A percentile compares a stretch with the other conserved stretches of the same genome.
phyloP scores from a whole-genome alignment of 1,284 basidiomycete species.

The Coriolopsis trogii region DNA sequence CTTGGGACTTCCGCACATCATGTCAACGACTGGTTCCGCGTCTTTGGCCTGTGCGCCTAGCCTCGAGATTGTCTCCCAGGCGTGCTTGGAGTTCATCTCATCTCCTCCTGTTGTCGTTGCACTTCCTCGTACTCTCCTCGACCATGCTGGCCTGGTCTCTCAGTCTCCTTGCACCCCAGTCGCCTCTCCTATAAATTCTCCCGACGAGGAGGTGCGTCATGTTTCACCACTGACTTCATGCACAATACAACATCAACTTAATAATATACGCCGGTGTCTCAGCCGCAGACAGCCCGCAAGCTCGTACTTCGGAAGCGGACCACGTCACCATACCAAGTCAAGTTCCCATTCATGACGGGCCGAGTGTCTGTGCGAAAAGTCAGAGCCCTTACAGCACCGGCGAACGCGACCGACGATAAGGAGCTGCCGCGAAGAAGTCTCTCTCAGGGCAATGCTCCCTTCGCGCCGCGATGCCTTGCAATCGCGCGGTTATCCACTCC shows the following conservation, averaged over 20 bases:
- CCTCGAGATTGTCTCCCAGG: background rate
- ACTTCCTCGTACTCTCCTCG: background rate
- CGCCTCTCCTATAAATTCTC: background rate
- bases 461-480: too few species aligned
- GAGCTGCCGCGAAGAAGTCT: background rate
- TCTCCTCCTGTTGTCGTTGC: background rate
- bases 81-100: background rate
- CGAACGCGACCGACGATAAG: background rate
- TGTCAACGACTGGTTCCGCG: too few species aligned
- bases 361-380: slow-evolving; percentile 13
- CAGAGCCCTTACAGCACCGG: background rate
- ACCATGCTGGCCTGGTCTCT: background rate
- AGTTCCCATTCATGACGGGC: slow-evolving; percentile 17
- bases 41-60: too few species aligned
- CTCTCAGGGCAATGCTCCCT: too few species aligned
- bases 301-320: slow-evolving; percentile 23
- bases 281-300: slow-evolving; percentile 19
- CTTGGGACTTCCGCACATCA: too few species aligned
- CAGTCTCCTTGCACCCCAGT: background rate
- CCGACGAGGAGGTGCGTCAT: background rate
- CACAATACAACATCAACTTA: background rate
- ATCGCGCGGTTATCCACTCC: too few species aligned
- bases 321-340: slow-evolving; percentile 25
- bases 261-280: background rate
- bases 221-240: too few species aligned